A percentile compares a stretch with the other conserved stretches of the same genome.
Conservation (phyloP, 1,284 basidiomycete species). For the Trichosporon inkin region DNA sequence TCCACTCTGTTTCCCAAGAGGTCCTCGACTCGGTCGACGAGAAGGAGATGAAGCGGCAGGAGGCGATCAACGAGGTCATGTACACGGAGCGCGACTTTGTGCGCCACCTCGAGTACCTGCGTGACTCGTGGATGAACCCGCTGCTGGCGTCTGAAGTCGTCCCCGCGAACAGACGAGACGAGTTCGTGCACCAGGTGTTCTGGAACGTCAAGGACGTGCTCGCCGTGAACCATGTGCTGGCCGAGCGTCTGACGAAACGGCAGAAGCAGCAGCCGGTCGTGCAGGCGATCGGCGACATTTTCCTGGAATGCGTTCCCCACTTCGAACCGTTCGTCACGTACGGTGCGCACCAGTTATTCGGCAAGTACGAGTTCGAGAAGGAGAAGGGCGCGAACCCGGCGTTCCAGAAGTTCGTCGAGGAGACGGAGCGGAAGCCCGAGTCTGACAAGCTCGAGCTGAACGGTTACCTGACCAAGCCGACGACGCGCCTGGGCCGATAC, state of each 20-base stretch:
- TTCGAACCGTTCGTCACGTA: conserved; percentile 93
- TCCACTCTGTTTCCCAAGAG: conserved; percentile 91
- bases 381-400: conserved; percentile 88
- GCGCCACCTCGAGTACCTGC: conserved; percentile 93
- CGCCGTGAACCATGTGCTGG: conserved; percentile 78
- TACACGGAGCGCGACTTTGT: conserved; percentile 99
- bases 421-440: conserved; percentile 86
- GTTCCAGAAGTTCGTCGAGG: conserved; percentile 95
- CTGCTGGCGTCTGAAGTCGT: conserved; percentile 71
- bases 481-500: conserved; percentile 92
- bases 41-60: conserved; percentile 90
- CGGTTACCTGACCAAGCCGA: conserved; percentile 97
- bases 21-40: conserved; percentile 89
- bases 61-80: conserved; percentile 98
- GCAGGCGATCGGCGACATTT: conserved; percentile 85
- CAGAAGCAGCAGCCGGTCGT: conserved; percentile 94
- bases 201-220: conserved; percentile 98
- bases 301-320: conserved; percentile 79
- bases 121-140: conserved; percentile 89
- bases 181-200: conserved; percentile 92
- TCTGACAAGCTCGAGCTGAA: conserved; percentile 96
- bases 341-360: conserved; percentile 94
- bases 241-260: conserved; percentile 89
- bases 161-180: conserved; percentile 67
- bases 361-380: conserved; percentile 98